Evolutionary conservation across 2,329 filamentous ascomycete genomes (phyloP), one percentile per base, ranked within the genome.

Genomic region (Cryphonectria parasitica): DNA sequence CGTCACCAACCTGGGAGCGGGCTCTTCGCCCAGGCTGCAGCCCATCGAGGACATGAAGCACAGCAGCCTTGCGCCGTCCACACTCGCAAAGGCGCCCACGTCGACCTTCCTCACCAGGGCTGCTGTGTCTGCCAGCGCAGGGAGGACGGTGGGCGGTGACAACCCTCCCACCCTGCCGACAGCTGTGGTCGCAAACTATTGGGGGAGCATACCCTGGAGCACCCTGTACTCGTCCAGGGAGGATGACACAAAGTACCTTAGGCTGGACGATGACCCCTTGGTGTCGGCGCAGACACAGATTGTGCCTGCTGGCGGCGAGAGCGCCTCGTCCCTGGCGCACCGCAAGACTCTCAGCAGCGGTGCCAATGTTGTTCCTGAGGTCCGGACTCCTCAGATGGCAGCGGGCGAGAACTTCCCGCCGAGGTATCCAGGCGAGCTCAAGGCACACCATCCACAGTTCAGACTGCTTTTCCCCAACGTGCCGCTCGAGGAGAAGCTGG

Each of bases 361-460:
- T 2, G 71, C 61, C 45, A 71, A 67, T 43, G 60, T 43, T 28
- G 54, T 60, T 11, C 31, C 49, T 36, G 74, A 75, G 28, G 76
- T 77, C 43, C 70, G 74, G 3, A 17, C 66, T 43, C 73, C 75
- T 25, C 78, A 80, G 43, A 82, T 80, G 39, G 75, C 78, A 17
- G 67, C 77, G 49, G 81, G 77, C 71, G 89, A 89, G 77, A 87
- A 83, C 70, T 95, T 92, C 80, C 95, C 88, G 34, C 84, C 81
- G 74, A 89, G 91, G 75, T 99, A 99, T 79, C 96, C 96, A 0
- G 81, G 90, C 0, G 92, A 95, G 73, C 83, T 98, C 19, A 91
- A 88, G 76, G 91, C 92, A 3, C 97, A 99, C 78, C 94, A 98
- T 77, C 92, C 94, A 2, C 96, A 98, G 78, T 99, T 99, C 79